phyloP scores from a whole-genome alignment of 2,329 filamentous ascomycete genomes.

The Colletotrichum lindemuthianum region DNA sequence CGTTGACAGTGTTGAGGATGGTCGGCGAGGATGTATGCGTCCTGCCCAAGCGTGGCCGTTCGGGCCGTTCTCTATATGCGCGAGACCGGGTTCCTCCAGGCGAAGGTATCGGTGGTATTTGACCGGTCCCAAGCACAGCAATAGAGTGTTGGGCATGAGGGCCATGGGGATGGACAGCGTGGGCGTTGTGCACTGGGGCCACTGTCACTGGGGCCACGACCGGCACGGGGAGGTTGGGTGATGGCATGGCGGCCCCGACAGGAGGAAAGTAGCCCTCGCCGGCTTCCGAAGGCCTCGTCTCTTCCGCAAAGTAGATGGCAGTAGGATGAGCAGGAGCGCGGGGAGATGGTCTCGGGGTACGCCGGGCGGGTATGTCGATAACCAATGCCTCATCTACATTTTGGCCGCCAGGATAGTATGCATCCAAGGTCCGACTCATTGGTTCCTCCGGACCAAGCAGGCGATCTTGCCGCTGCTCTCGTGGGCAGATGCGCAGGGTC shows the following conservation, averaged over 20 bases:
- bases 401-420: conserved; percentile 88
- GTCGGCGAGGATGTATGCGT: conserved; percentile 87
- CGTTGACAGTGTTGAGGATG: conserved; percentile 61
- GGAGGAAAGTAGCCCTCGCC: conserved; percentile 87
- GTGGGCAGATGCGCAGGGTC: conserved; percentile 78
- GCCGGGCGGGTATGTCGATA: conserved; percentile 83
- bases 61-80: conserved; percentile 64
- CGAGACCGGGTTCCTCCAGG: conserved; percentile 74
- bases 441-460: conserved; percentile 86
- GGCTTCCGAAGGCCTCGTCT: conserved; percentile 72
- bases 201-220: conserved; percentile 49
- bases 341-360: conserved; percentile 85
- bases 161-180: conserved; percentile 35
- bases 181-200: conserved; percentile 41
- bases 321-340: conserved; percentile 58
- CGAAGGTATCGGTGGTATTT: conserved; percentile 83
- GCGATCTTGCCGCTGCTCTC: conserved; percentile 74
- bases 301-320: conserved; percentile 68
- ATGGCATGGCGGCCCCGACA: conserved; percentile 54
- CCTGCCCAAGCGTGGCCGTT: conserved; percentile 70
- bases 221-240: conserved; percentile 52
- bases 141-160: conserved; percentile 70
- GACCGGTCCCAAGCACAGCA: conserved; percentile 81
- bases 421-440: conserved; percentile 80
- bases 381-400: conserved; percentile 87